Evolutionary conservation across 345 rosid species (phyloP), one percentile per base, ranked within the genome.

Genomic region (Garcia nutans): DNA sequence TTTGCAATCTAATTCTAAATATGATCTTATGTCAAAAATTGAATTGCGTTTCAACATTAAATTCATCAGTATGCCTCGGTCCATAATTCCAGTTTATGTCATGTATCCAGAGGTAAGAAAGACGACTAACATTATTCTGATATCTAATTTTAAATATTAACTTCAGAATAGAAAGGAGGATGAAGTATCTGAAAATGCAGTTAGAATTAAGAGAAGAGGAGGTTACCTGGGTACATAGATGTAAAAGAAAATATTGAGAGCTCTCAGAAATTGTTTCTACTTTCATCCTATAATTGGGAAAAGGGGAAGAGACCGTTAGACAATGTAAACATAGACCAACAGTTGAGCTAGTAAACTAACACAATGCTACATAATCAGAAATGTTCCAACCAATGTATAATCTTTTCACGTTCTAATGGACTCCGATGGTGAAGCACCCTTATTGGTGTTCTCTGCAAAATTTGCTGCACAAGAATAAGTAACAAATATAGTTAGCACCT

Each of bases 341-440:
- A 31, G 22, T 56, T 11, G 19, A 10, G 31, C 65, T n/a, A n/a
- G n/a, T 42, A 28, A 62, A 58, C 54, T 8, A 58, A 69, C 23
- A 64, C 10, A 70, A 31, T 45, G 71, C 65, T 54, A 31, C 44
- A 61, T 15, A 33, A 69, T 63, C 26, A 49, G 54, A 76, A 65
- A 84, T 78, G 52, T 49, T 41, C 85, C 52, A 76, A 95, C 98
- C 97, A 95, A 68, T 95, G 96, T 72, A 95, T 89, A 49, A 80
- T 83, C 84, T 89, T 95, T 77, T 85, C 88, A 10, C 99, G 98
- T 47, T 89, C 96, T 80, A 95, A 71, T 58, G 97, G 98, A 88
- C 99, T 95, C 64, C 99, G 89, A 58, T 97, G 96, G 77, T 93
- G 99, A 76, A 95, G 99, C 84, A 95, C 99, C 79, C 99, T 88